Percentiles rank a stretch among this genome's conserved stretches.
These are phyloP conservation scores for Aspergillus hiratsukae DNA, from an alignment of 2,329 filamentous ascomycete genomes.

Conservation along the genomic window DNA sequence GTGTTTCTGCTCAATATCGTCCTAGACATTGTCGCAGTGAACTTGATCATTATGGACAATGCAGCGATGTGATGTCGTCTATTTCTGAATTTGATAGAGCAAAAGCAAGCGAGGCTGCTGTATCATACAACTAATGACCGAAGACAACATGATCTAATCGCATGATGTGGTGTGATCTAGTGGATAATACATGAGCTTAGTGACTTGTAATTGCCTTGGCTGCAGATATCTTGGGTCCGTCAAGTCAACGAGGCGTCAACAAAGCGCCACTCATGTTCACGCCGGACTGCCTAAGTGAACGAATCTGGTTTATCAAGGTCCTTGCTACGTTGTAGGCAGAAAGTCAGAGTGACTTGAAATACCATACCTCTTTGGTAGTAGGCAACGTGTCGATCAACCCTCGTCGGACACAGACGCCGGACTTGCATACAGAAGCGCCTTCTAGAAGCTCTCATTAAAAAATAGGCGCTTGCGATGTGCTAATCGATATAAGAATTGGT, in stretches of 20 bases:
- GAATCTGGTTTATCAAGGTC: background rate
- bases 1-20: no score
- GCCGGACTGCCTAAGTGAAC: background rate
- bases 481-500: no score
- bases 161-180: background rate
- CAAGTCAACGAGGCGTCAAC: no score
- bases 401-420: no score
- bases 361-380: background rate
- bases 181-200: background rate
- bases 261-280: no score
- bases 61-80: slow-evolving; percentile 4
- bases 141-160: slow-evolving; percentile 10
- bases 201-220: background rate
- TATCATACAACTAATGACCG: slow-evolving; percentile 21
- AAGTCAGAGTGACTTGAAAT: background rate
- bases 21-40: background rate
- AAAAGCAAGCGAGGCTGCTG: slow-evolving; percentile 20
- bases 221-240: no score
- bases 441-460: no score
- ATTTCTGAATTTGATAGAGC: slow-evolving; percentile 7
- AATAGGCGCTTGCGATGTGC: no score
- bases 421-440: no score
- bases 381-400: no score
- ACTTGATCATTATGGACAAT: background rate
- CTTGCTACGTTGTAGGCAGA: background rate